Evolutionary conservation across 768 basidiomycete genomes (phyloP).

Genomic region (Porpolomopsis calyptriformis): DNA sequence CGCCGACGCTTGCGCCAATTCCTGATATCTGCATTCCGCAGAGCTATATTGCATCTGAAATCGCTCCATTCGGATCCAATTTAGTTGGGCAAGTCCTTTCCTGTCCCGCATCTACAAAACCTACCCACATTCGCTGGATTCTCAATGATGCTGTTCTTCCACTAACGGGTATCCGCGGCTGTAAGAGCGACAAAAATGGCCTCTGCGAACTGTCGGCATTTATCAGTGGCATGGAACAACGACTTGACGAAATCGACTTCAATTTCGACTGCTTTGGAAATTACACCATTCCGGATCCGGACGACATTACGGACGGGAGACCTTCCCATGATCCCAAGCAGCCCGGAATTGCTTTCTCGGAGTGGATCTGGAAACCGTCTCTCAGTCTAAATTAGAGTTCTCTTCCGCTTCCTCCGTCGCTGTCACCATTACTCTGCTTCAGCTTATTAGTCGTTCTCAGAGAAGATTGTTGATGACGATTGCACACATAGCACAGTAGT

Average conservation of each 20-base stretch:
- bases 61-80: conserved; percentile 26
- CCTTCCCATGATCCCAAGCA: conserved; percentile 9
- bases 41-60: conserved; percentile 21
- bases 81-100: conserved; percentile 37
- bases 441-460: too few relatives aligned
- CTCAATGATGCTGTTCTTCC: conserved; percentile 69
- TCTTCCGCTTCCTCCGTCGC: too few relatives aligned
- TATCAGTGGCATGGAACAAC: conserved; percentile 44
- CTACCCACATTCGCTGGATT: conserved; percentile 51
- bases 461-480: too few relatives aligned
- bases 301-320: conserved; percentile 30
- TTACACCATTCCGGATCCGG: conserved; percentile 32
- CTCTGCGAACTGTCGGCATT: conserved; percentile 53
- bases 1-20: background rate
- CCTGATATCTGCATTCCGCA: conserved; percentile 13
- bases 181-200: conserved; percentile 44
- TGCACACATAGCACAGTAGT: too few relatives aligned
- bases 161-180: conserved; percentile 53
- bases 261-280: conserved; percentile 48
- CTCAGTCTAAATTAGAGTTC: too few relatives aligned
- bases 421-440: too few relatives aligned
- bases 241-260: conserved; percentile 52
- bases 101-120: conserved; percentile 22
- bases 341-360: background rate
- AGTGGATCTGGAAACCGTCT: too few relatives aligned